phyloP scores from a whole-genome alignment of 129 eudicot species.

The Tagetes erecta region DNA sequence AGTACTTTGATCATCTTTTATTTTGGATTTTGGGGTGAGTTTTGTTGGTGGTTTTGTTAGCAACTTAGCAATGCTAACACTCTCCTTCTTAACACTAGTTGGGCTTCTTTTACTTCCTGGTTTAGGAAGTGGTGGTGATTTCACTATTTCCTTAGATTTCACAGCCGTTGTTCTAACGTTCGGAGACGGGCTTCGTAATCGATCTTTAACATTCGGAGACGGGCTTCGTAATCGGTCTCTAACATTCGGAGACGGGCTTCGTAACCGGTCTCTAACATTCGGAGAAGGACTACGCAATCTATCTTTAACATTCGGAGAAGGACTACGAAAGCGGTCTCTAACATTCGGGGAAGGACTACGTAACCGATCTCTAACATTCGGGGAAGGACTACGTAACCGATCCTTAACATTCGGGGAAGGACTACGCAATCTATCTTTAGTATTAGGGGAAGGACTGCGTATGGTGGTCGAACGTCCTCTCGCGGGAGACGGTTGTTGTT shows the following conservation, averaged over 20 bases:
- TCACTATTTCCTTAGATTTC: conserved; percentile 31
- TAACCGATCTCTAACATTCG: neutral
- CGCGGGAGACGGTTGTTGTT: conserved; percentile 16
- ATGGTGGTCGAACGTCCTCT: neutral
- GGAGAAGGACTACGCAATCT: conserved; percentile 28
- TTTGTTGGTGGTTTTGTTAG: conserved; percentile 16
- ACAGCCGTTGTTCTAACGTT: neutral
- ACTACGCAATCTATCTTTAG: conserved; percentile 7
- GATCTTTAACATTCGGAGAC: conserved; percentile 15
- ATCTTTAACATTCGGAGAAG: neutral
- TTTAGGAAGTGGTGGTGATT: conserved; percentile 38
- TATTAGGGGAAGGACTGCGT: neutral
- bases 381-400: conserved; percentile 21
- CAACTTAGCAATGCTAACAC: conserved; percentile 9
- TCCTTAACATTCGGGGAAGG: conserved; percentile 1
- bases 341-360: conserved; percentile 28
- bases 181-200: conserved; percentile 29
- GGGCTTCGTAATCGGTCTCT: conserved; percentile 24
- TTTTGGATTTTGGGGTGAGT: conserved; percentile 19
- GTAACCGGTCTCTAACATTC: conserved; percentile 5
- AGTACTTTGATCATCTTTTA: conserved; percentile 13
- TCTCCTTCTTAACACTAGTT: conserved; percentile 31
- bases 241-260: conserved; percentile 25
- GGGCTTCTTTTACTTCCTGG: conserved; percentile 29
- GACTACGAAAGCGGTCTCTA: conserved; percentile 18